Conservation (phyloP, 2,329 filamentous ascomycete genomes). For the Colletotrichum sp. region DNA sequence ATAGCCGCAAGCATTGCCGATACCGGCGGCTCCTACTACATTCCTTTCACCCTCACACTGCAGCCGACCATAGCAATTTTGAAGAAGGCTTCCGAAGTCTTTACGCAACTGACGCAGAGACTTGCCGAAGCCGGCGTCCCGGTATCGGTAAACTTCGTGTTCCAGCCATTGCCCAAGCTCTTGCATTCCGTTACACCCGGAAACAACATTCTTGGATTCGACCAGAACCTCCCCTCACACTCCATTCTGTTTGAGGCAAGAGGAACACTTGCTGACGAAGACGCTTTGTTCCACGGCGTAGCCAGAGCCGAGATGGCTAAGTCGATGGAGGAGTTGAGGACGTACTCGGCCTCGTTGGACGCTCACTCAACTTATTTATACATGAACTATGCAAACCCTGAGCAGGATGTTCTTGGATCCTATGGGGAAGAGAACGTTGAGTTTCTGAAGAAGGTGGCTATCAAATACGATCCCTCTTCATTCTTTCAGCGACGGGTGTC, state of each 20-base stretch:
- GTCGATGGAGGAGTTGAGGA: not conserved
- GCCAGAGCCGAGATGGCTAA: not conserved
- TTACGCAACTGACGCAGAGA: not conserved
- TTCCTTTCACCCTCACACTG: not conserved
- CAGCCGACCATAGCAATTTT: not conserved
- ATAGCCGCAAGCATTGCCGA: slow-evolving; percentile 4
- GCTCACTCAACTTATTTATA: slow-evolving; percentile 8
- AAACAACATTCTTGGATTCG: not conserved
- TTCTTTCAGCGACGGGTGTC: slow-evolving; percentile 4
- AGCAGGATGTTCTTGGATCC: not conserved
- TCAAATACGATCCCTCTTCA: slow-evolving; percentile 30
- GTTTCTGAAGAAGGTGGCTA: not conserved
- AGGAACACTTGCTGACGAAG: not conserved
- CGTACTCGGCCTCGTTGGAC: not conserved
- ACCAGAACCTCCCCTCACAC: not conserved
- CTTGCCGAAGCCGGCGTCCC: not conserved
- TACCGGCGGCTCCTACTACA: not conserved
- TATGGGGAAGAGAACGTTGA: not conserved
- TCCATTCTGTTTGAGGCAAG: slow-evolving; percentile 1
- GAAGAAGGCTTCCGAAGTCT: not conserved
- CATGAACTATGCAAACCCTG: slow-evolving; percentile 10
- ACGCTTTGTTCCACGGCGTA: not conserved
- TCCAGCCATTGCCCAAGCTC: slow-evolving; percentile 16
- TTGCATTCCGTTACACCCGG: slow-evolving; percentile 2
- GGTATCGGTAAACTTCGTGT: slow-evolving; percentile 19